Base-by-base conservation (phyloP, 179 eudicot genomes). In the Beta macrorhiza region DNA sequence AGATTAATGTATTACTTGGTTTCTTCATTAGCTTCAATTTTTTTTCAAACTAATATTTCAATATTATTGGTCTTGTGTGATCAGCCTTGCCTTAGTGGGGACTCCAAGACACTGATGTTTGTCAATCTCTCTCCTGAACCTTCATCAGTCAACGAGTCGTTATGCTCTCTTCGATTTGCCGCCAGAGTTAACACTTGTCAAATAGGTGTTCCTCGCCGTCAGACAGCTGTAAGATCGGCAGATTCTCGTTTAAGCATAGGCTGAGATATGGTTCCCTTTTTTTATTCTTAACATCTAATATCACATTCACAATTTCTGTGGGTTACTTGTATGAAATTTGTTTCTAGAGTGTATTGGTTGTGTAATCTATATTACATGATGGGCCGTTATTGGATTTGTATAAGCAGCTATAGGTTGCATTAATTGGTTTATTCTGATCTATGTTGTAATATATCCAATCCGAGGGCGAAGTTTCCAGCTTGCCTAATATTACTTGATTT, bases 31-130 rank as follows among this genome's bases (percentile, higher is more conserved):
- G 15, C 49, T 16, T 67, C 49, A 4, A 29, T 29, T 32, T 42
- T 5, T 37, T 4, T 17, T 69, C 22, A 3, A 47, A 47, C 16
- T 49, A 37, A n/a, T 5, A 17, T 14, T 75, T 13, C 42, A 69
- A 49, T 10, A 15, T 52, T 58, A 19, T 15, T 7, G 29, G n/a
- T 32, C 82, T 29, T 29, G 32, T 74, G 49, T 69, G 20, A 57
- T 67, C 90, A 92, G 97, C 93, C 97, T 51, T 91, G 97, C 78
- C 83, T 92, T 16, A 92, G 97, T 5, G 97, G 93, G 44, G 93
- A 92, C 81, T 91, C 93, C 2, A 92, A 92, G 85, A 92, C 97
- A 0, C 78, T 92, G 80, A 92, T 92, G 97, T 87, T 92, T 67
- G 97, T 92, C 17, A 92, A 92, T 51, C 79, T 92, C 20, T 91